Base-by-base conservation (phyloP, 2,329 filamentous ascomycete species). In the Venturia aucupariae region DNA sequence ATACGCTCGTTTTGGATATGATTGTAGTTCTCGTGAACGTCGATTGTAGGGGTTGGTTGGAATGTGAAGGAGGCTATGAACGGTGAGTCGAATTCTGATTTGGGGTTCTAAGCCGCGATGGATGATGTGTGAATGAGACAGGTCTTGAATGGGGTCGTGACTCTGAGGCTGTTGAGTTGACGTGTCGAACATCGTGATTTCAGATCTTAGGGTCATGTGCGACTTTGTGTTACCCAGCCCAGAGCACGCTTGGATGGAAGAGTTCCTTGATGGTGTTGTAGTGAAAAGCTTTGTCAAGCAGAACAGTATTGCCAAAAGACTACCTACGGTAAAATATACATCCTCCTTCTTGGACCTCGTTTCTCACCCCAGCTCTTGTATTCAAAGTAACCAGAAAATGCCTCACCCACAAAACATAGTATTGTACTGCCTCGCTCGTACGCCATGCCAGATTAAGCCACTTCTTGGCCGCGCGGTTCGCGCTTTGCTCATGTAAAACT, bases 131-230 rank as follows among this genome's bases (percentile, higher is more conserved):
- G 19, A 35, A 35, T 57, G 51, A 35, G 30, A 22, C 15, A 7
- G 7, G 51, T 57, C 6, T 19, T 17, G 11, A n/a, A n/a, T 6
- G 11, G 15, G 30, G 17, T 35, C 7, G 8, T 57, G 27, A 32
- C 48, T 30, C 4, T 35, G 27, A 57, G 30, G n/a, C 22, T 30
- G 13, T 27, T 35, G 30, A 57, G 19, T 32, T 57, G 51, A 19
- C 11, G 15, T 57, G 30, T 17, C 30, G 30, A 57, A 30, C 51
- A n/a, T 57, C 51, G 17, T 35, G 30, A 35, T 57, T 15, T 57
- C 15, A 57, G 30, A 38, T 57, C 17, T 57, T 5, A 57, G 30
- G 51, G 51, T 57, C 30, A 57, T 57, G 51, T 57, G 51, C 51
- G 30, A 57, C 51, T 10, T 35, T 35, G 51, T 57, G 51, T 57